Base-by-base conservation (phyloP, 371 early-diverging fungal species). In the Rhizopus microsporus region DNA sequence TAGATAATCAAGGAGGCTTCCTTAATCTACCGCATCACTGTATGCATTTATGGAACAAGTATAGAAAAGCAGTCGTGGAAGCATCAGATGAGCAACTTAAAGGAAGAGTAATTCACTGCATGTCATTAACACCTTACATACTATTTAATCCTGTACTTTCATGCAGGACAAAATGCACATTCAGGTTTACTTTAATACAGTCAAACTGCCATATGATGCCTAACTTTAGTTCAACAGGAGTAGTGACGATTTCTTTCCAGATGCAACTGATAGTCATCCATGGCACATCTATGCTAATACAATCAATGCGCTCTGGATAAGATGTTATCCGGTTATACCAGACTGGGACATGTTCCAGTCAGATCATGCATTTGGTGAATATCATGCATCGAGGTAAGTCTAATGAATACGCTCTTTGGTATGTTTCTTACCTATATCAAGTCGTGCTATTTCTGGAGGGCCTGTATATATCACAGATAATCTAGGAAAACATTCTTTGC, bases 341-440 rank as follows among this genome's bases (percentile, higher is more conserved):
- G 82, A 81, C 46, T 81, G 78, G 78, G 82, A 81, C 52, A 81
- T 82, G 81, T 82, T 81, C 63, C 76, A 82, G 58, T 63, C 76
- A n/a, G 8, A 43, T 13, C 80, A 80, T 63, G 51, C 56, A 9
- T 82, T 68, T 53, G 73, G 75, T 0, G 60, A 63, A 33, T 74
- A 60, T 51, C 82, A 82, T 65, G 82, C 78, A 3, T 57, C 73
- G 37, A 63, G 62, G 67, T 62, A 60, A 13, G 44, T 13, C 31
- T 16, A n/a, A 30, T 13, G 12, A 15, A 43, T 43, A 13, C 42
- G 15, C 15, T 2, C 16, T 1, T 51, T 33, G 6, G 17, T 37
- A 16, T 15, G 9, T 32, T n/a, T 1, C 10, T 42, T 8, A 51
- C 4, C n/a, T 12, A 51, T 33, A 4, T 15, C 16, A 40, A 60